A percentile compares a stretch with the other conserved stretches of the same genome.
phyloP scores from a whole-genome alignment of 139 green algal genomes.

The Chlamydomonas applanata region DNA sequence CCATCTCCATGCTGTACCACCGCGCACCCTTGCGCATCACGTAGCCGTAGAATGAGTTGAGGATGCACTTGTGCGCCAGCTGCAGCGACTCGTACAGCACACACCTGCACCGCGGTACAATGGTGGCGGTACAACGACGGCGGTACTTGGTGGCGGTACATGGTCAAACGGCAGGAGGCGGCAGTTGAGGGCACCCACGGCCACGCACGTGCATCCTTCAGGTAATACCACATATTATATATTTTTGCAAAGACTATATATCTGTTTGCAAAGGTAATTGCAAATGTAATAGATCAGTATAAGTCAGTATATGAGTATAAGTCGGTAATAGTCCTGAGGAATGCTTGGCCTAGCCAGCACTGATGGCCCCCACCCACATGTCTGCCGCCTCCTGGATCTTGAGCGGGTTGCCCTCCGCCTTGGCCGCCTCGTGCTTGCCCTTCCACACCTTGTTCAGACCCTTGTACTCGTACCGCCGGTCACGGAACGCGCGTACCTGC shows the following conservation, averaged over 20 bases:
- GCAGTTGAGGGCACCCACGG: too few relatives aligned
- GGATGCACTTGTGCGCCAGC: constrained; percentile 99
- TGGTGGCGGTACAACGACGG: not conserved
- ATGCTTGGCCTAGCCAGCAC: too few relatives aligned
- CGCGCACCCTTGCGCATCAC: constrained; percentile 92
- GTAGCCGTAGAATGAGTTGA: constrained; percentile 88
- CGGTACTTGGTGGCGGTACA: not conserved
- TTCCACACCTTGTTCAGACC: constrained; percentile 81
- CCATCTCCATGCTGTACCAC: constrained; percentile 99
- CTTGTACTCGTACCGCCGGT: constrained; percentile 99
- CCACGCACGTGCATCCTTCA: too few relatives aligned
- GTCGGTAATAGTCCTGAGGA: too few relatives aligned
- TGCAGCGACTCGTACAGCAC: constrained; percentile 93
- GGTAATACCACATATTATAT: too few relatives aligned
- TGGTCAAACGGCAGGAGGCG: not conserved
- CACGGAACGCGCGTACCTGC: constrained; percentile 85
- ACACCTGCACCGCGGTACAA: constrained; percentile 24
- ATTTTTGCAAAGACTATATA: too few relatives aligned
- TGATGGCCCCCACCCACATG: constrained; percentile 17
- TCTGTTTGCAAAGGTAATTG: too few relatives aligned
- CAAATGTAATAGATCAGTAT: too few relatives aligned
- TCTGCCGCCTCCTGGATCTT: constrained; percentile 60
- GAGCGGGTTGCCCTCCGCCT: constrained; percentile 63
- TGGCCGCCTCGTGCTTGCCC: constrained; percentile 85
- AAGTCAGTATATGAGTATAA: too few relatives aligned